Base-by-base conservation (phyloP, 352 stramenopile species). In the Pythium rishiriense region DNA sequence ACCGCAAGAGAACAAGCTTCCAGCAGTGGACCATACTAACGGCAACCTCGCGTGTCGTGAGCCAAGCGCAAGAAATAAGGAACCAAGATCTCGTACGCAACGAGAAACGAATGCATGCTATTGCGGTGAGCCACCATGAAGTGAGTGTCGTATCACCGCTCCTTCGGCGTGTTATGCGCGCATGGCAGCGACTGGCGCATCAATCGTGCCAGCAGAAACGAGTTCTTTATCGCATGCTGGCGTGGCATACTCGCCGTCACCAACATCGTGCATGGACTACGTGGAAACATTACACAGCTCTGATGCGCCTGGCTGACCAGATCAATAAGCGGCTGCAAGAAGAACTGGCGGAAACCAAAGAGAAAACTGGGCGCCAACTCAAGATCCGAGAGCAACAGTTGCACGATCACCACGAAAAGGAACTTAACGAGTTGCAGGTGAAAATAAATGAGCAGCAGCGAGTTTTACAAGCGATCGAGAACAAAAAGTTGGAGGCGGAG, bases 231-330 rank as follows among this genome's bases (percentile, higher is more conserved):
- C 61, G 62, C 5, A 58, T 68, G 17, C 26, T 68, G 25, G 53
- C 33, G 19, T 46, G 5, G 11, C 55, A 21, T 58, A 54, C 11
- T 28, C 43, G 37, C 1, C 52, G 52, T 1, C 14, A 49, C 24
- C 66, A 66, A 33, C 19, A 35, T 12, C 45, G 37, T 37, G 59
- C 54, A 4, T 73, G 54, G 62, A 43, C 29, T 29, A 66, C 51
- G 7, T 73, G 60, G 55, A 41, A 24, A 17, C 45, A 62, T 21
- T 39, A 37, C 9, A 58, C 53, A 0, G 8, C 24, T 15, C 6
- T 68, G 46, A n/a, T 31, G n/a, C 52, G 53, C 1, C 61, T 58
- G 5, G 24, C 33, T 10, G 17, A 35, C 0, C 2, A 58, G 21
- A 56, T 51, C 4, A 29, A 50, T 4, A 28, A 33, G 21, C n/a